Conservation (phyloP, 441 rosid species). For the Mallotus repandus region DNA sequence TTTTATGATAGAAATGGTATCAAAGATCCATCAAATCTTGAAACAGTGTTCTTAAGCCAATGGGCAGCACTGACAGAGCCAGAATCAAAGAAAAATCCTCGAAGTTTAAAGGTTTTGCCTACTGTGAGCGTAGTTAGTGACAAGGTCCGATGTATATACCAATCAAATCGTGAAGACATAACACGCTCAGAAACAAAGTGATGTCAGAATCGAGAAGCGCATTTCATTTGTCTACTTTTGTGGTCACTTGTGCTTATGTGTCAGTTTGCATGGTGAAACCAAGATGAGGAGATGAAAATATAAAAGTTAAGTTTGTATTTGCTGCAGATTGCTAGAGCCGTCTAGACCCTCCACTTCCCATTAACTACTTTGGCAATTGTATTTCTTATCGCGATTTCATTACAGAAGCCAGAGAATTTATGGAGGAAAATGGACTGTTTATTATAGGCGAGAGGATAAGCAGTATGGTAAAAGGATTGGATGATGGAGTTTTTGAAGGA, state of each 20-base stretch:
- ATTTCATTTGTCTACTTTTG: background rate
- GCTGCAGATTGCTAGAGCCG: constrained; percentile 37
- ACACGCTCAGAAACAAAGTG: background rate
- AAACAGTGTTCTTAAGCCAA: background rate
- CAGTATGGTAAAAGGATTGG: no score
- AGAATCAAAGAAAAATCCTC: background rate
- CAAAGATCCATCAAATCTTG: background rate
- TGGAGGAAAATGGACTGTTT: no score
- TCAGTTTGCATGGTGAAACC: background rate
- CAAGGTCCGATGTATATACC: background rate
- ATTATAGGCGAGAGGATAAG: no score
- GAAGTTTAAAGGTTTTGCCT: background rate
- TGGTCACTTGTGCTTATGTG: background rate
- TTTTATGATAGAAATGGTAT: background rate
- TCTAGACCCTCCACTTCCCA: no score
- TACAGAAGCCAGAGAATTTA: no score
- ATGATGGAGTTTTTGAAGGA: no score
- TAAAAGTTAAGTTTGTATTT: background rate
- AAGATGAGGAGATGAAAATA: constrained; percentile 1
- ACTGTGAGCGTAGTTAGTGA: background rate
- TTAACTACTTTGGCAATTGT: no score
- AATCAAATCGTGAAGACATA: background rate
- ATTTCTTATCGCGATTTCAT: no score
- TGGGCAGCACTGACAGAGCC: background rate
- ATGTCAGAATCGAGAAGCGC: background rate